Evolutionary conservation across 1,284 basidiomycete species (phyloP).

Genomic region (Microbotryum saponariae): DNA sequence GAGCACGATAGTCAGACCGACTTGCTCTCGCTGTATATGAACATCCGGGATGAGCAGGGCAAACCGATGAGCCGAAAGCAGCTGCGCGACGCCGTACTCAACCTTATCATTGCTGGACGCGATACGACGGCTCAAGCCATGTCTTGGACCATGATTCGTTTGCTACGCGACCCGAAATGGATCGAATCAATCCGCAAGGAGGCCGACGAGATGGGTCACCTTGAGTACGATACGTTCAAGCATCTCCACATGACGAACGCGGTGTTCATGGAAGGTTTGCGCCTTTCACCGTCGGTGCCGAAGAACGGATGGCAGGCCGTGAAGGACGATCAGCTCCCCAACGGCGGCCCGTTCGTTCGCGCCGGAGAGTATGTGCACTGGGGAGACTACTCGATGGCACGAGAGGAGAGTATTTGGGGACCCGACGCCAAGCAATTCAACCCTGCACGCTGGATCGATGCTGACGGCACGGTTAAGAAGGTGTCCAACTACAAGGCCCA

Average conservation of each 20-base stretch:
- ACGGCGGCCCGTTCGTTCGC: slow-evolving; percentile 17
- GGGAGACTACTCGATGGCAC: slow-evolving; percentile 21
- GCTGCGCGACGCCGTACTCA: slow-evolving; percentile 14
- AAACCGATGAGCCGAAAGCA: slow-evolving; percentile 13
- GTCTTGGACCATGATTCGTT: slow-evolving; percentile 8
- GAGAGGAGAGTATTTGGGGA: slow-evolving; percentile 26
- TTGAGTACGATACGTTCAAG: slow-evolving; percentile 19
- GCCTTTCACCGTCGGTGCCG: slow-evolving; percentile 4
- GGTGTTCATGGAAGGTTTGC: slow-evolving; percentile 15
- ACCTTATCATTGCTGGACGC: slow-evolving; percentile 14
- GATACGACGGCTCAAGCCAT: slow-evolving; percentile 28
- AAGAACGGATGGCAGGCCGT: slow-evolving; percentile 16
- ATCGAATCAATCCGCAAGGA: slow-evolving; percentile 1
- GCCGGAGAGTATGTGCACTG: slow-evolving; percentile 17
- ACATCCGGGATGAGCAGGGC: slow-evolving; percentile 18
- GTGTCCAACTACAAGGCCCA: slow-evolving; percentile 18
- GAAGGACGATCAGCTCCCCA: slow-evolving; percentile 23
- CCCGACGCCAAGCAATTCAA: slow-evolving; percentile 16
- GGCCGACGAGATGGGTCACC: background rate
- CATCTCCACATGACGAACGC: slow-evolving; percentile 10
- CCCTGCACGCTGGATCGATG: slow-evolving; percentile 28
- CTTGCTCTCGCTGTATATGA: slow-evolving; percentile 24
- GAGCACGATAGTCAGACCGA: slow-evolving; percentile 11
- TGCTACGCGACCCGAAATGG: background rate
- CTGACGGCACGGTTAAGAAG: slow-evolving; percentile 13